These are phyloP conservation scores for Botrytis squamosa DNA, from an alignment of 2,329 filamentous ascomycete species.

Conservation along the genomic window DNA sequence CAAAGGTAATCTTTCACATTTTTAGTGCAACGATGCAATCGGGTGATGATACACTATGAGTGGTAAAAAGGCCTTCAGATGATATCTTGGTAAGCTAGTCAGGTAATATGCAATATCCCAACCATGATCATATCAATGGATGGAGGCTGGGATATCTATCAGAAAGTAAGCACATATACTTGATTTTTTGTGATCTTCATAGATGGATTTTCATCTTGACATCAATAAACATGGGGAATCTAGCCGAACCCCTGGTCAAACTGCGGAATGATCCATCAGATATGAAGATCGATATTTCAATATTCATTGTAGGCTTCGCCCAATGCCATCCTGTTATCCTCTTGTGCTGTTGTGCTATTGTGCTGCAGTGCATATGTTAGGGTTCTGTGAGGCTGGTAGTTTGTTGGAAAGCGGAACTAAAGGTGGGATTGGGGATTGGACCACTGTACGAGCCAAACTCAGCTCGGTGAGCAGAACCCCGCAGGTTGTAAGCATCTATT, in stretches of 20 bases:
- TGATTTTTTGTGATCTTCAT: not conserved
- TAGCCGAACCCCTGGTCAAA: not conserved
- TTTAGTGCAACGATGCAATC: not conserved
- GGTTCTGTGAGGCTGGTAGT: not conserved
- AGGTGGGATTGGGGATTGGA: slow-evolving; percentile 12
- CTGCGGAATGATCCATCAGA: not conserved
- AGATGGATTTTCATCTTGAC: not conserved
- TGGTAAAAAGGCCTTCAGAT: not conserved
- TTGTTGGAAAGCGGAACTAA: not conserved
- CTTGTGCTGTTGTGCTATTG: not conserved
- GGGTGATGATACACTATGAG: not conserved
- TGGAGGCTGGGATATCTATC: not conserved
- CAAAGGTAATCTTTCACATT: not conserved
- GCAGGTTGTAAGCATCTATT: not conserved
- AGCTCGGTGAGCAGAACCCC: slow-evolving; percentile 12
- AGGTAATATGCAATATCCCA: not conserved
- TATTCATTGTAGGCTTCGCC: not conserved
- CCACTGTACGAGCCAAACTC: not conserved
- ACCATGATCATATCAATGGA: not conserved
- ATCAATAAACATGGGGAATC: slow-evolving; percentile 1
- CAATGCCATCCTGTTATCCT: not conserved
- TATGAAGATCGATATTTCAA: slow-evolving; percentile 13
- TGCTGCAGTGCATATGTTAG: slow-evolving; percentile 3
- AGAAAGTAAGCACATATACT: slow-evolving; percentile 7
- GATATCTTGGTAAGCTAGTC: slow-evolving; percentile 10